Base-by-base conservation (phyloP, 2,329 filamentous ascomycete genomes). In the Colletotrichum godetiae region DNA sequence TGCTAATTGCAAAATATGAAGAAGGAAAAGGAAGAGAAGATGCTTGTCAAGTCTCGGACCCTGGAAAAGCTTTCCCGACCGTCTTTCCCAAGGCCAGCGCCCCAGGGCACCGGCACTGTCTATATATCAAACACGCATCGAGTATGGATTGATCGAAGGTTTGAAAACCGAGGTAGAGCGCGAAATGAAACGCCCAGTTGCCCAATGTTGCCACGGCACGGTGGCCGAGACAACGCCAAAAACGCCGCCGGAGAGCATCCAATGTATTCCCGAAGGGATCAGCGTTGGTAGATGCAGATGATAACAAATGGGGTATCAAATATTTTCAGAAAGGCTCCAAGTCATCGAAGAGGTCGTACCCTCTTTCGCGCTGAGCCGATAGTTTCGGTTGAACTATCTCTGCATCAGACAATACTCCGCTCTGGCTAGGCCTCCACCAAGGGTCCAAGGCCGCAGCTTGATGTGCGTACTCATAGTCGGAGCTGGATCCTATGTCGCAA, bases 401-500 rank as follows among this genome's bases (percentile, higher is more conserved):
- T 11, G 49, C 22, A 22, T 61, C 29, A 8, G 56, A 10, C 10
- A 57, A n/a, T 11, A 35, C 13, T 22, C 52, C 60, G 13, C 12
- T 52, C 35, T 61, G 55, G 22, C 59, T 58, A 19, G 56, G n/a
- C 65, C 29, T 60, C 13, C 70, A 69, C 70, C 70, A 73, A 19
- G 66, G 52, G 42, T 69, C 60, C 24, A 31, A 15, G 12, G 66
- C 42, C 29, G 53, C 29, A 4, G 58, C 8, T 42, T 72, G 56
- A 22, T 67, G 15, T 4, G 57, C 35, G 13, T 57, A 53, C n/a
- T 63, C 62, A 35, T 59, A 74, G 6, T 46, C 60, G 27, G 52
- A 33, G 55, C 57, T 57, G 15, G 76, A 76, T 6, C 81, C 81
- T 31, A 79, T 70, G 35, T 83, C 81, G 68, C 83, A 85, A 22